Evolutionary conservation across 805 yeast genomes (phyloP).

Genomic region (Kregervanrija pseudodelftensis): DNA sequence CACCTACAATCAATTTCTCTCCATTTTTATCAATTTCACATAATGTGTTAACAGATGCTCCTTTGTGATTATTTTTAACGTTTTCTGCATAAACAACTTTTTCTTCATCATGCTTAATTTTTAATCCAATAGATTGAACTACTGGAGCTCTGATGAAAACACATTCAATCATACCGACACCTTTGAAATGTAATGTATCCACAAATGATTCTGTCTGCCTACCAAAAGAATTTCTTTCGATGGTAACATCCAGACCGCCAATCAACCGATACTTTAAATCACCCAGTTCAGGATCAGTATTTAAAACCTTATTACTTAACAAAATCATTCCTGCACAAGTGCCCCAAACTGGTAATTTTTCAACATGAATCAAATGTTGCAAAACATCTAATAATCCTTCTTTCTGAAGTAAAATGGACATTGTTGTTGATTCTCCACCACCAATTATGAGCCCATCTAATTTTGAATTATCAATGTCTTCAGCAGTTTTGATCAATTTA

Average conservation of each 20-base stretch:
- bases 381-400: slow-evolving; percentile 51
- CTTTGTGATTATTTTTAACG: slow-evolving; percentile 14
- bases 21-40: slow-evolving; percentile 28
- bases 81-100: slow-evolving; percentile 5
- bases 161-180: slow-evolving; percentile 19
- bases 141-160: slow-evolving; percentile 77
- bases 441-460: slow-evolving; percentile 65
- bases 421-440: slow-evolving; percentile 63
- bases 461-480: slow-evolving; percentile 31
- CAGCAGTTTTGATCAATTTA: slow-evolving; percentile 44
- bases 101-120: neutral
- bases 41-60: slow-evolving; percentile 34
- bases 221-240: slow-evolving; percentile 72
- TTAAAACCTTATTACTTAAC: slow-evolving; percentile 45
- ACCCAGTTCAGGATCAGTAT: slow-evolving; percentile 38
- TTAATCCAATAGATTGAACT: slow-evolving; percentile 25
- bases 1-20: slow-evolving; percentile 54
- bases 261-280: slow-evolving; percentile 36
- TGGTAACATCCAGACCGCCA: slow-evolving; percentile 59
- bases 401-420: slow-evolving; percentile 64
- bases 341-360: slow-evolving; percentile 64
- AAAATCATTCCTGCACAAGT: slow-evolving; percentile 81
- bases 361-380: slow-evolving; percentile 39
- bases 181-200: slow-evolving; percentile 29
- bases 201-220: slow-evolving; percentile 66